Evolutionary conservation across 2,329 filamentous ascomycete species (phyloP).

Genomic region (Alternaria sp.): DNA sequence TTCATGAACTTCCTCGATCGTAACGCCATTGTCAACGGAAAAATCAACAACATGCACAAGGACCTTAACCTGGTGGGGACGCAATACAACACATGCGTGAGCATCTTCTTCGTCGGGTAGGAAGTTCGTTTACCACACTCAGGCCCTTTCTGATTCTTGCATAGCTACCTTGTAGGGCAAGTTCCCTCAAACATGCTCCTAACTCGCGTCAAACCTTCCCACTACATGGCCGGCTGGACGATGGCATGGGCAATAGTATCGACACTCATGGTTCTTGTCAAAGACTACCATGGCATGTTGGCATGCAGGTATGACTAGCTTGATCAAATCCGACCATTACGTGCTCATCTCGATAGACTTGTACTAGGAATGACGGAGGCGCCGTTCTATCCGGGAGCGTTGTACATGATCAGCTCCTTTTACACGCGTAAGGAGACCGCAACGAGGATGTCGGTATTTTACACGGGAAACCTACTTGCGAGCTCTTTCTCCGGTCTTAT

Average conservation of each 20-base stretch:
- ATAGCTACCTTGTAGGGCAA: conserved; percentile 38
- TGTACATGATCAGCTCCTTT: conserved; percentile 49
- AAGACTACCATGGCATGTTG: conserved; percentile 44
- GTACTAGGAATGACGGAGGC: background rate
- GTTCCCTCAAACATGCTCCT: conserved; percentile 57
- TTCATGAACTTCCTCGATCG: conserved; percentile 61
- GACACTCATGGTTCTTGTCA: conserved; percentile 34
- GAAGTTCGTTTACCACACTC: conserved; percentile 17
- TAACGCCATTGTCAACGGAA: conserved; percentile 69
- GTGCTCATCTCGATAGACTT: background rate
- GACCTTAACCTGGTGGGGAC: conserved; percentile 56
- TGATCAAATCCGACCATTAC: background rate
- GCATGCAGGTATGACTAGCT: conserved; percentile 22
- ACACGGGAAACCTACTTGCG: conserved; percentile 53
- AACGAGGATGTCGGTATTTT: conserved; percentile 45
- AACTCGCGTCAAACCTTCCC: conserved; percentile 41
- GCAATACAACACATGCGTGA: conserved; percentile 67
- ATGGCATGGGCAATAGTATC: conserved; percentile 49
- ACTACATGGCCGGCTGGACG: conserved; percentile 47
- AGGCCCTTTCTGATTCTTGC: conserved; percentile 28
- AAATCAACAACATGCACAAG: conserved; percentile 42
- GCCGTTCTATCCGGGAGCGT: conserved; percentile 43
- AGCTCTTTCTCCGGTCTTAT: conserved; percentile 55
- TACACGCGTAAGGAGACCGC: conserved; percentile 51
- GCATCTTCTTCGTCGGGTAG: conserved; percentile 65